Conservation (phyloP, 106 monocot species). For the Triglochin maritima region DNA sequence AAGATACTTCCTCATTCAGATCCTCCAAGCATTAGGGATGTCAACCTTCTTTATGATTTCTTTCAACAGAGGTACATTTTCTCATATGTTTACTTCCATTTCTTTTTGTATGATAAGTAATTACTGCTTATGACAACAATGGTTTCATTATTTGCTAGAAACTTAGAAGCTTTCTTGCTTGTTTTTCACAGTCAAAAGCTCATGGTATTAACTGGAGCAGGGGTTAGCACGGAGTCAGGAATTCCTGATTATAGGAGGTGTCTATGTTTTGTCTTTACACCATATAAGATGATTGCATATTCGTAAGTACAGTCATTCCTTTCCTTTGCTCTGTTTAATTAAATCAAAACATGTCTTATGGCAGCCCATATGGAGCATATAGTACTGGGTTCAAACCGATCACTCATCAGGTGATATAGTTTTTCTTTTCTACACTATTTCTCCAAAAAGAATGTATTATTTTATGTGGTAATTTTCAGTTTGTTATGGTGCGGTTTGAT, state of each 20-base stretch:
- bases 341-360: slow-evolving; percentile 7
- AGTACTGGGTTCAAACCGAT: slow-evolving; percentile 95
- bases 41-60: slow-evolving; percentile 63
- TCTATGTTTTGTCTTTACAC: not conserved
- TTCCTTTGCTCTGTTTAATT: not conserved
- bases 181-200: slow-evolving; percentile 45
- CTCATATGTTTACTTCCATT: not conserved
- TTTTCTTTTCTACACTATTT: not conserved
- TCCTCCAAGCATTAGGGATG: slow-evolving; percentile 57
- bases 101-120: not conserved
- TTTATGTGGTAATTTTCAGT: not conserved
- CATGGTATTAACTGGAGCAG: slow-evolving; percentile 93
- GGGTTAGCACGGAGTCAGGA: slow-evolving; percentile 95
- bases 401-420: slow-evolving; percentile 67
- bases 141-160: not conserved
- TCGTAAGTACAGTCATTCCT: not conserved
- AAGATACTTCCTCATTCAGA: slow-evolving; percentile 68
- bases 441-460: not conserved
- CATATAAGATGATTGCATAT: not conserved
- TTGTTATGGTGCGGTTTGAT: not conserved
- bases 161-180: not conserved
- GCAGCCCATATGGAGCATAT: slow-evolving; percentile 97
- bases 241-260: slow-evolving; percentile 99
- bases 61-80: slow-evolving; percentile 51
- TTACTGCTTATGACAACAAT: not conserved